Conservation (phyloP, 495 filamentous ascomycete species). For the Xylaria flabelliformis region DNA sequence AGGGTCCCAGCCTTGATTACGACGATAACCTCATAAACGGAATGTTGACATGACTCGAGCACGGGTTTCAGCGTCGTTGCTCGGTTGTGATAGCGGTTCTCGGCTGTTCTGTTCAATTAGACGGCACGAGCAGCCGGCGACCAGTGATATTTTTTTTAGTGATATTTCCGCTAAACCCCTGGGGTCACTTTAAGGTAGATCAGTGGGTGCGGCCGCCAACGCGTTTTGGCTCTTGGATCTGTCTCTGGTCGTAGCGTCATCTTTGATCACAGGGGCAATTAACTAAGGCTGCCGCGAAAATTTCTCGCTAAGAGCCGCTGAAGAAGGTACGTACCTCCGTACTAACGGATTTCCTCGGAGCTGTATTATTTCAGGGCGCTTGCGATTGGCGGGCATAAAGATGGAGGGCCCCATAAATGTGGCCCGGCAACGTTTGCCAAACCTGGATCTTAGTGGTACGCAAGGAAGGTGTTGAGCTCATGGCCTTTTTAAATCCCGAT, state of each 20-base stretch:
- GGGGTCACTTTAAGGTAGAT: not conserved
- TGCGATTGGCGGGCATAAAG: constrained; percentile 46
- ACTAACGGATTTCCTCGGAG: constrained; percentile 40
- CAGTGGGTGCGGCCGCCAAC: not conserved
- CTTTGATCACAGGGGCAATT: not conserved
- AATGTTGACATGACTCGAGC: not conserved
- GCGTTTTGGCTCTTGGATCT: not conserved
- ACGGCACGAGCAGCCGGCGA: not conserved
- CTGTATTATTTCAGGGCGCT: constrained; percentile 36
- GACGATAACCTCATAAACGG: not conserved
- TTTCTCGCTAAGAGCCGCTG: not conserved
- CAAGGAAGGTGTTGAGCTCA: constrained; percentile 38
- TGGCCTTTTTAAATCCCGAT: constrained; percentile 45
- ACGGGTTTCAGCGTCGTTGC: not conserved
- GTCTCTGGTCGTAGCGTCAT: constrained; percentile 1
- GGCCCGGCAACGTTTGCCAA: constrained; percentile 22
- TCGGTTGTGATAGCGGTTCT: not conserved
- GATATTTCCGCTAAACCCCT: not conserved
- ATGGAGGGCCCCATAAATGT: constrained; percentile 17
- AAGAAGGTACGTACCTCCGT: constrained; percentile 18
- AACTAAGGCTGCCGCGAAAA: constrained; percentile 13
- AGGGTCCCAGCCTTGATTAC: not conserved
- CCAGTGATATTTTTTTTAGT: constrained; percentile 1
- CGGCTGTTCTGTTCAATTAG: no score
- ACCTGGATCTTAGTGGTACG: constrained; percentile 46